phyloP scores from a whole-genome alignment of 768 basidiomycete genomes.

The Boletus tylopilopsis region DNA sequence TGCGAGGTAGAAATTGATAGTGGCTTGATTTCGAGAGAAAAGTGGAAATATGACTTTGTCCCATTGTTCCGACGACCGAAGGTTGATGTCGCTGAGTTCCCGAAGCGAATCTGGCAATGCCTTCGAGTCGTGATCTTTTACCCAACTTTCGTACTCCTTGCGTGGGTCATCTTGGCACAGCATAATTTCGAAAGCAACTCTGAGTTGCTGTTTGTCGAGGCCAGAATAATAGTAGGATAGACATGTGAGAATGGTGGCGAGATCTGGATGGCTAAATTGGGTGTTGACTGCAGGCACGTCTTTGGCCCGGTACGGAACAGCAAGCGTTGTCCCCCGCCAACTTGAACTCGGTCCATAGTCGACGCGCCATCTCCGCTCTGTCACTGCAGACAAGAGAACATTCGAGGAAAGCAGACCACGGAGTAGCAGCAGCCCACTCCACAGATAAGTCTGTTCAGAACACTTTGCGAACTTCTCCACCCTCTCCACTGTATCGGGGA shows the following conservation, averaged over 20 bases:
- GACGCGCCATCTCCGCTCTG: no score
- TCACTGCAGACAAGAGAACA: not conserved
- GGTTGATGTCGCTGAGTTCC: not conserved
- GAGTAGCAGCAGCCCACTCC: no score
- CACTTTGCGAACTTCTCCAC: not conserved
- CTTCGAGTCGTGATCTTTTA: not conserved
- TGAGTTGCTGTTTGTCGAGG: not conserved
- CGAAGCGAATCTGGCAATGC: not conserved
- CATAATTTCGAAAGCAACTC: not conserved
- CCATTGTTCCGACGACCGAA: conserved; percentile 10
- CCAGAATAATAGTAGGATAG: conserved; percentile 30
- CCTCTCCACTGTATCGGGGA: not conserved
- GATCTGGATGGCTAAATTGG: conserved; percentile 35
- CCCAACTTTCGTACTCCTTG: not conserved
- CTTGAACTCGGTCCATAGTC: no score
- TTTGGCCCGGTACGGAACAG: no score
- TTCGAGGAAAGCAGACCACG: not conserved
- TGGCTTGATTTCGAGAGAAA: conserved; percentile 1
- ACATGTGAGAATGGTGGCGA: no score
- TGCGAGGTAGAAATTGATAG: conserved; percentile 19
- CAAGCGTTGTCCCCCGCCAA: no score
- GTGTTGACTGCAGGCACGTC: conserved; percentile 30
- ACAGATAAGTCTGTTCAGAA: not conserved
- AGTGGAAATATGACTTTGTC: not conserved
- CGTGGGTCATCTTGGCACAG: not conserved